These are phyloP conservation scores for Tricholoma bakamatsutake DNA, from an alignment of 768 basidiomycete species.

Conservation along the genomic window DNA sequence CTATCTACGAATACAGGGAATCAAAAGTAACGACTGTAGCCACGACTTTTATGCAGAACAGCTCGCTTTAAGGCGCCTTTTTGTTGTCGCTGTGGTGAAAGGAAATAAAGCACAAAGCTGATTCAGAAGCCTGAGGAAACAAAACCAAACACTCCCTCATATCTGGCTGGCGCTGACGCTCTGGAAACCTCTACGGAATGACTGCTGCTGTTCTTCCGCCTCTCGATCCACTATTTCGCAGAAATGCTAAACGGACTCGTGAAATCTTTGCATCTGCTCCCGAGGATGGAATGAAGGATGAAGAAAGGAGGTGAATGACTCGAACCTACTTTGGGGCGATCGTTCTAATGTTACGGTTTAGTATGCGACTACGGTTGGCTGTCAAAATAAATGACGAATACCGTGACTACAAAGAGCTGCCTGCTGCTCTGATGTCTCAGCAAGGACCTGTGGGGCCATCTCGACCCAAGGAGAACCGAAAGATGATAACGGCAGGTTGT, in stretches of 20 bases:
- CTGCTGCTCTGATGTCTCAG: constrained; percentile 72
- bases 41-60: constrained; percentile 12
- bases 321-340: background rate
- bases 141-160: constrained; percentile 17
- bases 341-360: constrained; percentile 19
- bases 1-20: constrained; percentile 29
- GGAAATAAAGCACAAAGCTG: too few relatives aligned
- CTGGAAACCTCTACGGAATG: constrained; percentile 16
- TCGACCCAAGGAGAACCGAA: constrained; percentile 56
- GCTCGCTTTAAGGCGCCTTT: constrained; percentile 9
- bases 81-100: constrained; percentile 15
- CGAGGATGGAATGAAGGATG: constrained; percentile 55
- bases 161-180: background rate
- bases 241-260: constrained; percentile 65
- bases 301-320: constrained; percentile 60
- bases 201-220: constrained; percentile 53
- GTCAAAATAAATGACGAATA: constrained; percentile 92
- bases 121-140: constrained; percentile 12
- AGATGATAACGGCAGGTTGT: constrained; percentile 73
- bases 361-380: constrained; percentile 67
- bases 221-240: constrained; percentile 57
- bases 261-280: constrained; percentile 63
- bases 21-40: constrained; percentile 17
- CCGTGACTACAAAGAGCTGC: constrained; percentile 77
- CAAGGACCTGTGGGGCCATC: constrained; percentile 79